Conservation (phyloP, 352 stramenopile genomes). For the Phytopythium ostracodes region DNA sequence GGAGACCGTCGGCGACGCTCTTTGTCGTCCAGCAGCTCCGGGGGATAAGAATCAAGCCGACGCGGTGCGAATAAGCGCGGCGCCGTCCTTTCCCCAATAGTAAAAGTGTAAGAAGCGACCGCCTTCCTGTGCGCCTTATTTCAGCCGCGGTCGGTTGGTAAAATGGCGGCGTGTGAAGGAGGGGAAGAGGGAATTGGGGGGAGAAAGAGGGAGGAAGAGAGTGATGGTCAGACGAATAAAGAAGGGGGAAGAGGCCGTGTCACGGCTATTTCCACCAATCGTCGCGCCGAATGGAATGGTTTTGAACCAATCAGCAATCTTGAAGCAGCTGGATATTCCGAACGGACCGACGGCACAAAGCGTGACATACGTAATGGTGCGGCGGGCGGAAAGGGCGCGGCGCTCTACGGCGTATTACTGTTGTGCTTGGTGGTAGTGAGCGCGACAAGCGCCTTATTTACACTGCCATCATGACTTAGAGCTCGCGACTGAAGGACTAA, state of each 20-base stretch:
- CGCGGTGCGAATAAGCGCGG: too few relatives aligned
- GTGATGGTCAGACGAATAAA: neutral
- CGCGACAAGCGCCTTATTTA: too few relatives aligned
- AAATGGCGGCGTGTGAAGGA: constrained; percentile 3
- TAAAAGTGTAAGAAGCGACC: neutral
- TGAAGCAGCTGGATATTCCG: constrained; percentile 7
- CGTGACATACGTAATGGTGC: constrained; percentile 7
- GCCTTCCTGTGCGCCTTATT: neutral
- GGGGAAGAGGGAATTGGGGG: neutral
- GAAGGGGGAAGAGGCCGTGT: neutral
- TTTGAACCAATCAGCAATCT: constrained; percentile 4
- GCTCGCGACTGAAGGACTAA: neutral
- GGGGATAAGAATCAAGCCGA: neutral
- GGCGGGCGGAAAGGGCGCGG: neutral
- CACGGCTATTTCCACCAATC: constrained; percentile 1
- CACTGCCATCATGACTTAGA: too few relatives aligned
- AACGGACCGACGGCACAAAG: neutral
- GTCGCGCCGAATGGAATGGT: neutral
- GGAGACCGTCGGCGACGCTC: neutral
- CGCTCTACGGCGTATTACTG: too few relatives aligned
- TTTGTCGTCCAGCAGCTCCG: neutral
- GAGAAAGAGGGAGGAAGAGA: neutral
- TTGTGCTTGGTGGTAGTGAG: too few relatives aligned
- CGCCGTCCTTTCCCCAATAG: neutral
- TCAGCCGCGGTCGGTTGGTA: constrained; percentile 3